Evolutionary conservation across 257 asterid species (phyloP), one percentile per base, ranked within the genome.

Genomic region (Ilex aquifolium): DNA sequence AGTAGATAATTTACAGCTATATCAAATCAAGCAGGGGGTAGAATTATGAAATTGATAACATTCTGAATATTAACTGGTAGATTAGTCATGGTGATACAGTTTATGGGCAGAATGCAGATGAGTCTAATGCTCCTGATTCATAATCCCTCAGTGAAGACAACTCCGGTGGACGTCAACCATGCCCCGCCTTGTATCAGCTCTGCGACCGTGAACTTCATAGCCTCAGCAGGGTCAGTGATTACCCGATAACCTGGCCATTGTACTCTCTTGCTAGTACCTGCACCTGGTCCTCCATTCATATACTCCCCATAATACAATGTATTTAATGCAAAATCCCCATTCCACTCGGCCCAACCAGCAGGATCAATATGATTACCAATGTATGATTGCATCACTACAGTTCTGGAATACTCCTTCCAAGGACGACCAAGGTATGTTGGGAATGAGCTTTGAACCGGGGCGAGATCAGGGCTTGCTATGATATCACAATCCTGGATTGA

Each of bases 401-500:
- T 68, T 32, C 78, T 40, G 0, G 78, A 74, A 7, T 68, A 68
- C 11, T 40, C 64, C 39, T 74, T 74, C 78, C 78, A 74, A 0
- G 78, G 78, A 7, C 78, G 64, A 12, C 78, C 78, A 32, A 74
- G 54, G 27, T 52, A 68, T 0, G 74, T 52, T 36, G 44, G 44
- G 2, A 61, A 7, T 2, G 64, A 32, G 39, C 68, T 66, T 31
- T 63, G 59, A 4, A 69, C 64, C 10, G 71, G 70, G 8, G 10
- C 52, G 30, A 74, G 57, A 54, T 68, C 74, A 5, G 74, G 44
- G 36, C 54, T 56, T 7, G 78, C 61, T 2, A 55, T 52, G 4
- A 74, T 54, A 0, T 48, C 49, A 7, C 83, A 58, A 44, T 74
- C 31, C 67, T 84, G 88, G 63, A 84, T 61, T 0, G 86, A 67